Base-by-base conservation (phyloP, 169 alveolate genomes). In the Eimeria mitis region DNA sequence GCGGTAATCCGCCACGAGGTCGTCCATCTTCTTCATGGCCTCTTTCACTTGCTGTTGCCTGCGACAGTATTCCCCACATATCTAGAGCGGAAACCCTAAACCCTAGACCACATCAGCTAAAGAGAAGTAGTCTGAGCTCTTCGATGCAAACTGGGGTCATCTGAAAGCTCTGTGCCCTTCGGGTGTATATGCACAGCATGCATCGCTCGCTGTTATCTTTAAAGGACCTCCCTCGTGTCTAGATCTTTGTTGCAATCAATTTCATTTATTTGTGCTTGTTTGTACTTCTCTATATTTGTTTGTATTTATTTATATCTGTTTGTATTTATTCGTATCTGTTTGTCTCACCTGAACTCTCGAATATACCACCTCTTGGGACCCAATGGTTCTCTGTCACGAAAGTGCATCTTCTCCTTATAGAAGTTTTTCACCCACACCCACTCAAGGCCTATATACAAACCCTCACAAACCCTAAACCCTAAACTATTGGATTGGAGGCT, bases 351-450 rank as follows among this genome's bases (percentile, higher is more conserved):
- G 76, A 96, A 97, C 63, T 97, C 99, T 31, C 95, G 89, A 31
- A 98, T 95, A 87, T 98, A 98, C 98, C 98, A 98, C 44, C 95
- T 87, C 92, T 98, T 98, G 84, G 98, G 98, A 16, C 97, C 98
- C 47, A 98, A 90, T 44, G 97, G 97, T 91, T 96, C 98, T 65
- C 98, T 92, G 81, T 98, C 99, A 85, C 97, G 97, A 89, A 92
- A 97, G 94, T 98, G 99, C 83, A 96, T 83, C 81, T 91, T 96
- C 75, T 98, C 98, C 9, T 97, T 95, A 94, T 97, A 97, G 96
- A 97, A 97, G 56, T 89, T 91, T 65, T 79, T 70, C 73, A 96
- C 97, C 99, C 99, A 98, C 23, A 98, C 97, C 99, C 99, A 98
- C 40, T 99, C 99, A 52, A 98, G 95, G 25, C 98, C 98, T 97